phyloP scores from a whole-genome alignment of 169 alveolate species.

The Plasmodium coatneyi region DNA sequence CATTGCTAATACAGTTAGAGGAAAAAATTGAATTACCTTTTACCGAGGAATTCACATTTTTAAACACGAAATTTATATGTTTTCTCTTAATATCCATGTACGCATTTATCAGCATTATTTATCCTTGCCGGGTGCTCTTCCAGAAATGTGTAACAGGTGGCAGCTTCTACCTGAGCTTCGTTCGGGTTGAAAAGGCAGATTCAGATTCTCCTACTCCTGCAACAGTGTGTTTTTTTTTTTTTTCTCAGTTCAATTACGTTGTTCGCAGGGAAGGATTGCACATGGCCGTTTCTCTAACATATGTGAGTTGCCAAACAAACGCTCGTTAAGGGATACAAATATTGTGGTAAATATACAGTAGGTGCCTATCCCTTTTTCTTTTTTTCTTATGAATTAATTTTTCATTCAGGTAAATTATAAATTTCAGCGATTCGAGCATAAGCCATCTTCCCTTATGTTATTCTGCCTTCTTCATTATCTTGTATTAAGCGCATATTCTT shows the following conservation, averaged over 20 bases:
- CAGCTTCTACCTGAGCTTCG: not conserved
- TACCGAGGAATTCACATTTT: constrained; percentile 47
- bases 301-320: not conserved
- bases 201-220: not conserved
- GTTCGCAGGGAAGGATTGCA: not conserved
- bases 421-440: constrained; percentile 7
- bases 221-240: not conserved
- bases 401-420: not conserved
- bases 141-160: not conserved
- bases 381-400: not conserved
- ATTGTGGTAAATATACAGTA: not conserved
- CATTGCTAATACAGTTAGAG: not conserved
- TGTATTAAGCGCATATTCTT: not conserved
- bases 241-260: not conserved
- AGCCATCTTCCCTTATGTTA: constrained; percentile 33
- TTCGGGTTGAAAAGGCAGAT: not conserved
- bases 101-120: constrained; percentile 58
- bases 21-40: constrained; percentile 21
- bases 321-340: not conserved
- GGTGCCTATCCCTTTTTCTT: not conserved
- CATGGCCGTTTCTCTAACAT: not conserved
- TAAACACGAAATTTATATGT: constrained; percentile 29
- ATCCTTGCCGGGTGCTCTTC: not conserved
- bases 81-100: constrained; percentile 64
- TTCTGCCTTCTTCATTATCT: constrained; percentile 2